A percentile compares a stretch with the other conserved stretches of the same genome.
Conservation (phyloP, 1,139 yeast species). For the Candida sp. region DNA sequence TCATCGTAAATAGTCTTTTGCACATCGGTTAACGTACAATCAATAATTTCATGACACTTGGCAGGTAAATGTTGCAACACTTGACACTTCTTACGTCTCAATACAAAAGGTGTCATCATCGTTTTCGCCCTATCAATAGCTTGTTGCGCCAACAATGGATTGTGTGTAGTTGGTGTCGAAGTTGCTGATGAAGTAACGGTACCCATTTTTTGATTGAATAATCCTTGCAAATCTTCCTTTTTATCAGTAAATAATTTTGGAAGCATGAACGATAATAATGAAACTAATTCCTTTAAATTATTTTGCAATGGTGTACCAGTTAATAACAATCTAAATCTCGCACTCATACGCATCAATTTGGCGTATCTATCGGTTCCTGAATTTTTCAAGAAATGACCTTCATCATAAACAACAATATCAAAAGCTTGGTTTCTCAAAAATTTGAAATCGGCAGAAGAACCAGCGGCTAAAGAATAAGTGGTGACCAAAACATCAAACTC, state of each 20-base stretch:
- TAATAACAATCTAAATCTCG: constrained; percentile 74
- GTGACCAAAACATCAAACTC: constrained; percentile 91
- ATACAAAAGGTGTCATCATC: constrained; percentile 97
- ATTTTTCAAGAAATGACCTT: constrained; percentile 95
- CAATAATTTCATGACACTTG: constrained; percentile 60
- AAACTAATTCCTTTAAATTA: constrained; percentile 84
- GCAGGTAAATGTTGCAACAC: constrained; percentile 86
- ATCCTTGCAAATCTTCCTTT: constrained; percentile 75
- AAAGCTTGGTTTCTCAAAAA: constrained; percentile 73
- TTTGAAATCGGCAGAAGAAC: constrained; percentile 75
- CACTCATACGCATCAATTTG: constrained; percentile 80
- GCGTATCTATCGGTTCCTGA: constrained; percentile 83
- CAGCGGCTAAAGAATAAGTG: constrained; percentile 89
- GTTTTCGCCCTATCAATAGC: constrained; percentile 92
- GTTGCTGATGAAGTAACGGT: constrained; percentile 53
- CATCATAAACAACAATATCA: constrained; percentile 91
- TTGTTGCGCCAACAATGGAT: constrained; percentile 84
- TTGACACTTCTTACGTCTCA: constrained; percentile 89
- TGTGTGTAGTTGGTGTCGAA: constrained; percentile 48
- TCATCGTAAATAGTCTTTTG: constrained; percentile 63
- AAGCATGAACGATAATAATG: constrained; percentile 84
- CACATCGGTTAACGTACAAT: constrained; percentile 56
- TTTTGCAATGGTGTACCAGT: constrained; percentile 98
- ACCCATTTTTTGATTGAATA: constrained; percentile 69
- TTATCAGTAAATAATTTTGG: constrained; percentile 81